phyloP scores from a whole-genome alignment of 768 basidiomycete genomes.

The Ephemerocybe angulata region DNA sequence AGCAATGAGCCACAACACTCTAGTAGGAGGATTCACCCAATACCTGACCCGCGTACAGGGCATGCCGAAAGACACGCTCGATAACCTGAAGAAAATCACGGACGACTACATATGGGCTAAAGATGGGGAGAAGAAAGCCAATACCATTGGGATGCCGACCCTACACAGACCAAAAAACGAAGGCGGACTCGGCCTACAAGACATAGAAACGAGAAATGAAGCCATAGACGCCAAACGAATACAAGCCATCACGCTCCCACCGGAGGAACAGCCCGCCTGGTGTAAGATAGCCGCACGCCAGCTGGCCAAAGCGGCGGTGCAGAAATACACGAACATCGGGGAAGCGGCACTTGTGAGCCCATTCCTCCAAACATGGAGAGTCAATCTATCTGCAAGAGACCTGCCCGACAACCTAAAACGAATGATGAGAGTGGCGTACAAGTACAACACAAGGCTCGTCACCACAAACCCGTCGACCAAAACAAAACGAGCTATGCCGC shows the following conservation, averaged over 20 bases:
- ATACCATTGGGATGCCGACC: slow-evolving; percentile 16
- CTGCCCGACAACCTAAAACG: slow-evolving; percentile 9
- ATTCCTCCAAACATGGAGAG: slow-evolving; percentile 27
- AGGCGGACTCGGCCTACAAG: slow-evolving; percentile 24
- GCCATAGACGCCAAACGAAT: slow-evolving; percentile 22
- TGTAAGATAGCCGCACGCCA: slow-evolving; percentile 23
- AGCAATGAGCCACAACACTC: slow-evolving; percentile 13
- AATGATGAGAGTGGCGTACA: slow-evolving; percentile 19
- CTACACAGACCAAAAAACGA: slow-evolving; percentile 11
- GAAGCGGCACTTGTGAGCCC: slow-evolving; percentile 10
- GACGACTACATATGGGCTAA: slow-evolving; percentile 23
- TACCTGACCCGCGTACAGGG: slow-evolving; percentile 33
- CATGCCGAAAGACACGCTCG: slow-evolving; percentile 27
- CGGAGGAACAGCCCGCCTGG: slow-evolving; percentile 23
- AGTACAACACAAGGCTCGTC: slow-evolving; percentile 17
- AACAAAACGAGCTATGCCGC: slow-evolving; percentile 18
- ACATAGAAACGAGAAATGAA: slow-evolving; percentile 24
- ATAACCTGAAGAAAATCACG: slow-evolving; percentile 17
- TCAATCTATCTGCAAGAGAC: not conserved
- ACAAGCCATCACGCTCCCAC: slow-evolving; percentile 18
- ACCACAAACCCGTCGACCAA: slow-evolving; percentile 8
- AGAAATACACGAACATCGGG: slow-evolving; percentile 3
- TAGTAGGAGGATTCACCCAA: slow-evolving; percentile 29
- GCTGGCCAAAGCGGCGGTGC: slow-evolving; percentile 9
- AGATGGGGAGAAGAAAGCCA: slow-evolving; percentile 11